Base-by-base conservation (phyloP, 257 asterid species). In the Marsdenia floribunda region DNA sequence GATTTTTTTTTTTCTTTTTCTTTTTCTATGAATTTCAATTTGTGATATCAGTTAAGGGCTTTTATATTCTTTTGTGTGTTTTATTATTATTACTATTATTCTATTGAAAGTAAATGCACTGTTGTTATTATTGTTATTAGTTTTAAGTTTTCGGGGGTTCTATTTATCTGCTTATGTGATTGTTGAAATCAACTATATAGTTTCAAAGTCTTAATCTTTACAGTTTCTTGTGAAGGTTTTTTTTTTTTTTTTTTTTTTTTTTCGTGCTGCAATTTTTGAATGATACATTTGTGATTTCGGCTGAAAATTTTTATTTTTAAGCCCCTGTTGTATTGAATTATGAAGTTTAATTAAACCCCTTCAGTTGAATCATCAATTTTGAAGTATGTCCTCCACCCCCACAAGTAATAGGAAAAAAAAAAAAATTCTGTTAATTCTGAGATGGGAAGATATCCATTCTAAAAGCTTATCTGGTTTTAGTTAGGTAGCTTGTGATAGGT, bases 171-270 rank as follows among this genome's bases (percentile, higher is more conserved):
- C n/a, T 3, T 35, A 29, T 1, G 10, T 12, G 40, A 59, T 57
- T 55, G 33, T 21, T 8, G 24, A 18, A 29, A 38, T 19, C 33
- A 52, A 12, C 42, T 19, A 50, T 16, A 38, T 58, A n/a, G 5
- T 58, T 40, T 58, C 52, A 38, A 40, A 72, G 50, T 55, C 63
- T 72, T 61, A 40, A 59, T 54, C 42, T 58, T 40, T 73, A 37
- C 58, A 4, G 52, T 42, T 73, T 7, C 13, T 22, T 57, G 3
- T 22, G 19, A n/a, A 58, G 4, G 15, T 33, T 72, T 38, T 40
- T 3, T 42, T 35, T 38, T 6, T 8, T 35, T 35, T 38, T 6
- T 8, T 33, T 72, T 38, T 40, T 3, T 42, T 35, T 38, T 6
- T 8, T 35, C 14, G 10, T 35, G 12, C 5, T 15, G 19, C 7